Evolutionary conservation across 805 yeast species (phyloP), one percentile per base, ranked within the genome.

Genomic region (Starmera quercuum): DNA sequence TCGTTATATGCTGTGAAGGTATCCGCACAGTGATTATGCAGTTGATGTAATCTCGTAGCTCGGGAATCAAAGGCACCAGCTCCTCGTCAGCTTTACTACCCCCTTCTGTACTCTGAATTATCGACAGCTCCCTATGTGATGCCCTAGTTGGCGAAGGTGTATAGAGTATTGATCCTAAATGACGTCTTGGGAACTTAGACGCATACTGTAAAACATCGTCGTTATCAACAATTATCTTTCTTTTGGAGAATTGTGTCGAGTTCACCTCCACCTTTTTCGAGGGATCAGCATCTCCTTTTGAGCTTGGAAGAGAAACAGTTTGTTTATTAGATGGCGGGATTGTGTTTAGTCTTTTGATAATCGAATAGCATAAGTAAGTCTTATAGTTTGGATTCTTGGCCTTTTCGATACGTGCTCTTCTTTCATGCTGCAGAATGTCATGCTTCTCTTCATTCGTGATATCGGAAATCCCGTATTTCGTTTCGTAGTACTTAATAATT

Each of bases 101-200:
- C 2, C 30, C 20, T 10, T 24, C 12, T 26, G 10, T 19, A 27
- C 14, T 27, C 18, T 23, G 3, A 3, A 18, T 23, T 32, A 44
- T 14, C 36, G 17, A 10, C 8, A 48, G 26, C 21, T 48, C 45
- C 21, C 31, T 37, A 31, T 51, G 43, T 9, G 71, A 59, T 1
- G 57, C 51, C 58, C 61, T 59, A 0, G 80, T 74, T 11, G 79
- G 76, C 15, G 66, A 64, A 7, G 75, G 71, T 29, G 67, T 68
- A 50, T 84, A 83, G 0, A 78, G 51, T 4, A 79, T 53, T 1
- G 74, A 61, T 1, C 84, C 84, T 8, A 80, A 54, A 38, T 66
- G 58, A 24, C 53, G 56, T 26, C 75, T 53, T 20, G 68, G 67
- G 42, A 73, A 71, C 35, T 51, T 45, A 4, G 56, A 42, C 2